Conservation (phyloP, 495 filamentous ascomycete genomes). For the Neurospora discreta region DNA sequence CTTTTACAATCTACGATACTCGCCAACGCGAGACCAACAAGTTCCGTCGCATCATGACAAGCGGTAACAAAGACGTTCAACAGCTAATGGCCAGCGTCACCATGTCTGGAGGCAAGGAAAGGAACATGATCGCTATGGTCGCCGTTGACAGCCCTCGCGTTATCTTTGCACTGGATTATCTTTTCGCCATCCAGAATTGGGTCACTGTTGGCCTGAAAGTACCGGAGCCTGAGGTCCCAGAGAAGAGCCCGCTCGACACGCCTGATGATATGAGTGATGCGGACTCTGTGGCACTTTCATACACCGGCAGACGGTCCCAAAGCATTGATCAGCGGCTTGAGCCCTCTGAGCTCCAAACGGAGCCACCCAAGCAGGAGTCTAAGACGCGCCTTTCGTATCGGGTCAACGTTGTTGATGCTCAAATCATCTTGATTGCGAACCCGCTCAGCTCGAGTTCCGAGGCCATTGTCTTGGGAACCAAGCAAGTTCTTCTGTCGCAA, state of each 20-base stretch:
- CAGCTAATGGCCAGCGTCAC: slow-evolving; percentile 97
- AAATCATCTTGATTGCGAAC: slow-evolving; percentile 91
- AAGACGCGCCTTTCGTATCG: slow-evolving; percentile 76
- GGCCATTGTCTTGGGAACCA: slow-evolving; percentile 88
- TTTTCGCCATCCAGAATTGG: slow-evolving; percentile 81
- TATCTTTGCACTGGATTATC: slow-evolving; percentile 89
- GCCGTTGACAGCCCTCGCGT: slow-evolving; percentile 93
- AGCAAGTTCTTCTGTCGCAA: slow-evolving; percentile 83
- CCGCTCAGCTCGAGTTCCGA: slow-evolving; percentile 81
- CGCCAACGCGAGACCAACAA: slow-evolving; percentile 80
- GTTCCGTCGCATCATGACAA: slow-evolving; percentile 95
- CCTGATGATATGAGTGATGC: slow-evolving; percentile 51
- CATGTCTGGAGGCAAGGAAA: slow-evolving; percentile 76
- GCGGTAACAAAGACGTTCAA: slow-evolving; percentile 84
- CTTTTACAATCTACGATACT: slow-evolving; percentile 89
- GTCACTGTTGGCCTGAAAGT: slow-evolving; percentile 55
- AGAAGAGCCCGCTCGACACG: slow-evolving; percentile 44
- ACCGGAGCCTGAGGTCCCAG: slow-evolving; percentile 41
- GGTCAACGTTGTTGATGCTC: slow-evolving; percentile 88
- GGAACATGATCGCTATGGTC: slow-evolving; percentile 77
- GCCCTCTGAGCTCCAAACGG: neutral
- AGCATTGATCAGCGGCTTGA: slow-evolving; percentile 8
- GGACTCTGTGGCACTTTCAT: slow-evolving; percentile 33
- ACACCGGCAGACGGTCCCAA: slow-evolving; percentile 19
- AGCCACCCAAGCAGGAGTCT: slow-evolving; percentile 21